Evolutionary conservation across 164 flowering plant genomes (phyloP).

Genomic region (Dillenia suffruticosa): DNA sequence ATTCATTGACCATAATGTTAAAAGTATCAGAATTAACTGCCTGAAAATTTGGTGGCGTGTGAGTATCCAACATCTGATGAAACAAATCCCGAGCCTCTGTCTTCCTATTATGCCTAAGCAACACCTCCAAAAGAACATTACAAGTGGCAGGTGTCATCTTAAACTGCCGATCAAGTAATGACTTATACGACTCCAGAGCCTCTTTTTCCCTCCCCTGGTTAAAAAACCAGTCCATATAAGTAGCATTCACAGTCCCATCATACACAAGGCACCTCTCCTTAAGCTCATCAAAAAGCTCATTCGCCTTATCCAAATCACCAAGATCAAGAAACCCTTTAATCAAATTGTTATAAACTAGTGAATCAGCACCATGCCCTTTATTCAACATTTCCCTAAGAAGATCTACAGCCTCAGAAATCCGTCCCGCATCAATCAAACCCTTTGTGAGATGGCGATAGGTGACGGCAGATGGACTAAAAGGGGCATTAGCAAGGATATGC

Average conservation of each 20-base stretch:
- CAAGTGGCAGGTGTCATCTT: constrained; percentile 71
- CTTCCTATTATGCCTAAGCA: constrained; percentile 55
- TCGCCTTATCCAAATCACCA: constrained; percentile 56
- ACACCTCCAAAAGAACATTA: constrained; percentile 62
- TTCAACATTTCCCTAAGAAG: constrained; percentile 70
- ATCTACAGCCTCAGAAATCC: constrained; percentile 56
- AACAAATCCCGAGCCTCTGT: constrained; percentile 62
- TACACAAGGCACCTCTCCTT: constrained; percentile 66
- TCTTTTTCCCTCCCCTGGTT: constrained; percentile 55
- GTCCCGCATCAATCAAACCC: constrained; percentile 56
- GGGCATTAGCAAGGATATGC: constrained; percentile 53
- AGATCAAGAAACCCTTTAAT: constrained; percentile 53
- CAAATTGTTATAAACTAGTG: constrained; percentile 64
- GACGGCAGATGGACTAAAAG: constrained; percentile 60
- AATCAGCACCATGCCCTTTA: constrained; percentile 79
- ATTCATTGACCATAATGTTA: constrained; percentile 69
- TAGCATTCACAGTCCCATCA: constrained; percentile 77
- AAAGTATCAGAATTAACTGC: constrained; percentile 72
- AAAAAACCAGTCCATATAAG: constrained; percentile 76
- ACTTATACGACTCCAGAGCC: constrained; percentile 67
- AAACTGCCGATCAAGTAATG: constrained; percentile 46
- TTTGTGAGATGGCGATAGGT: constrained; percentile 71
- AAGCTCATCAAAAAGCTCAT: constrained; percentile 74
- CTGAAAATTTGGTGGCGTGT: constrained; percentile 58
- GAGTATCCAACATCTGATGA: constrained; percentile 61